phyloP scores from a whole-genome alignment of 192 early-diverging fungal species.

The Anaeromyces robustus region DNA sequence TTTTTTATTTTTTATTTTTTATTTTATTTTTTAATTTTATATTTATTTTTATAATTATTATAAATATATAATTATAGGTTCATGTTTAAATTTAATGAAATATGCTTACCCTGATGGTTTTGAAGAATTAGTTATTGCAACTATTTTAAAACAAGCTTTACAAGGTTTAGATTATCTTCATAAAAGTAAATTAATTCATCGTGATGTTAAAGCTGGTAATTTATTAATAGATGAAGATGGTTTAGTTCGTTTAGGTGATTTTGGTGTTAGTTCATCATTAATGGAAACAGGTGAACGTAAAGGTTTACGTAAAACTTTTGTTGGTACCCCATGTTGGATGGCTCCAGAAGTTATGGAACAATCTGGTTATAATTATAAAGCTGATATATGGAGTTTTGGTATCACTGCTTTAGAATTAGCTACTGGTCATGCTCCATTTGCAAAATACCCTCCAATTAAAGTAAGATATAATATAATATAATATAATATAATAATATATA shows the following conservation, averaged over 20 bases:
- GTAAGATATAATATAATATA: too few relatives aligned
- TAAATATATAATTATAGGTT: conserved; percentile 24
- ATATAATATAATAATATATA: too few relatives aligned
- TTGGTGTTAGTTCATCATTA: conserved; percentile 51
- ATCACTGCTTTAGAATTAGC: conserved; percentile 75
- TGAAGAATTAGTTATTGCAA: conserved; percentile 61
- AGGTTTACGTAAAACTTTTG: conserved; percentile 49
- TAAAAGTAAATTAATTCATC: conserved; percentile 49
- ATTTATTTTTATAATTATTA: background rate
- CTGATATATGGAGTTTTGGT: conserved; percentile 85
- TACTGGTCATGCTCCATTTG: conserved; percentile 75
- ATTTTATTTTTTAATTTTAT: conserved; percentile 3
- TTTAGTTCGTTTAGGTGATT: conserved; percentile 43
- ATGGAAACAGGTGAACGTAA: conserved; percentile 45
- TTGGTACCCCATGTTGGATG: conserved; percentile 36
- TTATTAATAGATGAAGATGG: conserved; percentile 50
- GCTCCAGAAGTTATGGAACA: conserved; percentile 87
- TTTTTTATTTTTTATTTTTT: conserved; percentile 1
- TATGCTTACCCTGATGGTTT: conserved; percentile 66
- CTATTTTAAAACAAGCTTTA: conserved; percentile 61
- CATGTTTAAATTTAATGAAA: conserved; percentile 81
- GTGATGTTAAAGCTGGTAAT: conserved; percentile 60
- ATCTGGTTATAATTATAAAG: conserved; percentile 72
- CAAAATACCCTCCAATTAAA: conserved; percentile 76
- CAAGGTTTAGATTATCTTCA: conserved; percentile 51